Base-by-base conservation (phyloP, 495 filamentous ascomycete species). In the Tuber aestivum region DNA sequence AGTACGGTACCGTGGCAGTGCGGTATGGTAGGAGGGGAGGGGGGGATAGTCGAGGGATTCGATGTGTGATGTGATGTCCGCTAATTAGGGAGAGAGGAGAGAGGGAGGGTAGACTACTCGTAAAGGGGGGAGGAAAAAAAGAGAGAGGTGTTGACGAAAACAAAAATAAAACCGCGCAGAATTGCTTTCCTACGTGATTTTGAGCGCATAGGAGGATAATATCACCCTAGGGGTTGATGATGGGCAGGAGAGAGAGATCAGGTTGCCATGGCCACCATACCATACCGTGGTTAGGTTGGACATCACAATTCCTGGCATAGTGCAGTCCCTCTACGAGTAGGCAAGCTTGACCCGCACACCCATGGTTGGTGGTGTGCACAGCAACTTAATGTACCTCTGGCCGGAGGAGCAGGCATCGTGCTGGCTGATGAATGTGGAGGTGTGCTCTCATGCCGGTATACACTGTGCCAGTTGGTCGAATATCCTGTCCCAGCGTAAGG, bases 131-230 rank as follows among this genome's bases (percentile, higher is more conserved):
- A 32, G 27, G 74, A 79, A 45, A 71, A 71, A 73, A 37, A 65
- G 61, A 70, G 69, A 76, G 69, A 76, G 35, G 50, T 69, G 69
- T 50, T n/a, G 48, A 75, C 70, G 72, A 75, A 65, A 32, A 37
- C 44, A 75, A 75, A 74, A 72, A 74, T 74, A 69, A 77, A 77
- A 79, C 72, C 78, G 76, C 78, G 78, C 78, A 79, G 76, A 72
- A 73, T 61, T 79, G 56, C n/a, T 61, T 27, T 32, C 50, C 10
- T 61, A 5, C 32, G 78, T 79, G 78, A 79, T 75, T 79, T 79
- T 79, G 76, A 70, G 78, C 78, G 78, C 78, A 79, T 79, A 79
- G 70, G 56, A 65, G 56, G 56, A 32, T 65, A 65, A 65, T 65
- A 65, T 32, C 27, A 65, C 4, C 27, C 27, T 32, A 12, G 56